These are phyloP conservation scores for Globisporangium ultimum DNA, from an alignment of 352 stramenopile genomes.

Conservation along the genomic window DNA sequence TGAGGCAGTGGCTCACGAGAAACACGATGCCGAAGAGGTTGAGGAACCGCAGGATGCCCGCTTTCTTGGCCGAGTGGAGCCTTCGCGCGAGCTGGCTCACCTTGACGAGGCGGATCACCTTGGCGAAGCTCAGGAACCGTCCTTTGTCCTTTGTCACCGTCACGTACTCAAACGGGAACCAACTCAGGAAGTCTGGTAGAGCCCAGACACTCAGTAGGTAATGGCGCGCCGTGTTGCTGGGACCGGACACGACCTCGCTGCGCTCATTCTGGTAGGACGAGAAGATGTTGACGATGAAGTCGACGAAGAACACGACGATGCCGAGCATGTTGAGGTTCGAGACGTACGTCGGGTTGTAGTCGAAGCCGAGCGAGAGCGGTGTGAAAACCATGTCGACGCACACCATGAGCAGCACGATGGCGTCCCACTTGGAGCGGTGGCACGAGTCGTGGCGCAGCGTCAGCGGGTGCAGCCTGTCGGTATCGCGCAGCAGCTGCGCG, in stretches of 20 bases:
- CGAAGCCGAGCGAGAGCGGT: conserved; percentile 48
- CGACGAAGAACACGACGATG: conserved; percentile 44
- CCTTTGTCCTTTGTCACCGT: conserved; percentile 23
- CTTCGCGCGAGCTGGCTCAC: conserved; percentile 51
- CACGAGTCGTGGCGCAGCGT: conserved; percentile 52
- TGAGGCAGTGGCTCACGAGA: conserved; percentile 45
- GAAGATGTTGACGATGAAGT: conserved; percentile 55
- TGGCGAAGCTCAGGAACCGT: conserved; percentile 55
- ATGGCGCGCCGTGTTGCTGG: conserved; percentile 31
- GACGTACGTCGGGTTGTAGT: conserved; percentile 25
- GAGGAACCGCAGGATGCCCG: conserved; percentile 52
- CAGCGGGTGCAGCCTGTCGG: conserved; percentile 31
- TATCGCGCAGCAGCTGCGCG: conserved; percentile 32
- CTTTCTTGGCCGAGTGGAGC: conserved; percentile 65
- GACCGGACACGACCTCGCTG: conserved; percentile 47
- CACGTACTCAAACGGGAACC: conserved; percentile 62
- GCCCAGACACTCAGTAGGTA: conserved; percentile 59
- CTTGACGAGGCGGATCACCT: conserved; percentile 69
- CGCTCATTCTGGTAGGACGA: conserved; percentile 51
- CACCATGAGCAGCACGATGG: conserved; percentile 52
- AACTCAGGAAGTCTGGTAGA: conserved; percentile 60
- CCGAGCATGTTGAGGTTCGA: conserved; percentile 28
- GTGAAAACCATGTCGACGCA: conserved; percentile 52
- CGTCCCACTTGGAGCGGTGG: conserved; percentile 41
- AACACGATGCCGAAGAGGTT: conserved; percentile 49